Evolutionary conservation across 257 asterid species (phyloP).

Genomic region (Verbena officinalis): DNA sequence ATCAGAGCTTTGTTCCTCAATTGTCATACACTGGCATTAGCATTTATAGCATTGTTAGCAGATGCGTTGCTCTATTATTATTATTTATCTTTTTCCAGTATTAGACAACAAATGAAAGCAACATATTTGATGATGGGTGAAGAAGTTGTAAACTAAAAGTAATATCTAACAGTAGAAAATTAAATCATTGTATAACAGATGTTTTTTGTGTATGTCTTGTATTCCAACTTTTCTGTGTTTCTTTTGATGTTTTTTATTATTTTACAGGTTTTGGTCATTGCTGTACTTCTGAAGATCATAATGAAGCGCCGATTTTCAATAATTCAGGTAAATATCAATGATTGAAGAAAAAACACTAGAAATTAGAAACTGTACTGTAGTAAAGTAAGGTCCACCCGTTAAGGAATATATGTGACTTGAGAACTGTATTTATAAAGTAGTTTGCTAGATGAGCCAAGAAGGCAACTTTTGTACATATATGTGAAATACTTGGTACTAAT

Average conservation of each 20-base stretch:
- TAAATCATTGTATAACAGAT: conserved; percentile 5
- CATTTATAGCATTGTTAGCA: neutral
- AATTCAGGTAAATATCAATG: conserved; percentile 76
- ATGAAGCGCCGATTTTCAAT: conserved; percentile 93
- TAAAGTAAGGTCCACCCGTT: too few relatives aligned
- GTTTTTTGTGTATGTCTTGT: neutral
- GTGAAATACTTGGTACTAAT: conserved; percentile 23
- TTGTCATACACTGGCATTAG: neutral
- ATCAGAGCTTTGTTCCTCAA: neutral
- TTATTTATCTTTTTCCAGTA: neutral
- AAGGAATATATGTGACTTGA: neutral
- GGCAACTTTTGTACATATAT: conserved; percentile 22
- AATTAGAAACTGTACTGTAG: too few relatives aligned
- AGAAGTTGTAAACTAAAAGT: conserved; percentile 20
- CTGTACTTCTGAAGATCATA: conserved; percentile 79
- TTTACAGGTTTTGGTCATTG: conserved; percentile 94
- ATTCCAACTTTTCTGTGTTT: conserved; percentile 1
- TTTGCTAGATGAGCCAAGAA: conserved; percentile 16
- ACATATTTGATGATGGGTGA: conserved; percentile 19
- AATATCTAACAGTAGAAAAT: conserved; percentile 19
- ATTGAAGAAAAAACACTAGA: conserved; percentile 3
- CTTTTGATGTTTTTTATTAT: conserved; percentile 15
- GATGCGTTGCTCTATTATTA: too few relatives aligned
- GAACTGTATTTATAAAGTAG: conserved; percentile 21
- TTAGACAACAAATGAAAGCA: conserved; percentile 1